Base-by-base conservation (phyloP, 2,329 filamentous ascomycete genomes). In the Aspergillus awamori region DNA sequence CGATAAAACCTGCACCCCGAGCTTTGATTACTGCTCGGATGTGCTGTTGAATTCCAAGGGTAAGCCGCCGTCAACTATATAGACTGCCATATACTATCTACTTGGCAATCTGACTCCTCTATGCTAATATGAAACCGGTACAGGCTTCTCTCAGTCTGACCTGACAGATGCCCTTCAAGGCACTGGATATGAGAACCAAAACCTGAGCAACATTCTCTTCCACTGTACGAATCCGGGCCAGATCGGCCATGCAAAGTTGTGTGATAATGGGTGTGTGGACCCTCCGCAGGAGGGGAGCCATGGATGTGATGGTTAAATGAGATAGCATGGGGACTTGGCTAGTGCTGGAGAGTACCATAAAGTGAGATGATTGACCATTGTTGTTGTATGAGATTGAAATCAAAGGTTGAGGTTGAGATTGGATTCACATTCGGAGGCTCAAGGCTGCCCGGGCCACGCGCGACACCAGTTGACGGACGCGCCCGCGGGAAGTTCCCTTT, bases 11-110 rank as follows among this genome's bases (percentile, higher is more conserved):
- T 75, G 73, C 53, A 74, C 72, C 0, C 73, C 73, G 6, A 75
- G 73, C 60, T 75, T 75, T 54, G 73, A 75, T 53, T 75, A 75
- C 59, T 75, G 73, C 61, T 69, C 73, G 1, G 65, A 68, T 28
- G 62, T 66, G 10, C 60, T 75, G 26, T 66, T 73, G 20, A 65
- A 69, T 15, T 65, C 65, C 2, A 73, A 75, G 49, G 73, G 73
- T 75, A 57, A 49, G 61, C 13, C 13, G n/a, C 11, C 28, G 10
- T n/a, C 30, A 11, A 36, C 11, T 36, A 36, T 36, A 22, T 28
- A 11, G 13, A 10, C 4, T 26, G 36, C 30, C 17, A 2, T 38
- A 36, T 36, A 36, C 24, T 8, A 28, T 30, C 3, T 33, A n/a
- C 13, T 38, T 36, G 4, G 13, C 33, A 5, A 36, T 36, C 33